These are phyloP conservation scores for Fusarium secorum DNA, from an alignment of 2,329 filamentous ascomycete genomes.

Conservation along the genomic window DNA sequence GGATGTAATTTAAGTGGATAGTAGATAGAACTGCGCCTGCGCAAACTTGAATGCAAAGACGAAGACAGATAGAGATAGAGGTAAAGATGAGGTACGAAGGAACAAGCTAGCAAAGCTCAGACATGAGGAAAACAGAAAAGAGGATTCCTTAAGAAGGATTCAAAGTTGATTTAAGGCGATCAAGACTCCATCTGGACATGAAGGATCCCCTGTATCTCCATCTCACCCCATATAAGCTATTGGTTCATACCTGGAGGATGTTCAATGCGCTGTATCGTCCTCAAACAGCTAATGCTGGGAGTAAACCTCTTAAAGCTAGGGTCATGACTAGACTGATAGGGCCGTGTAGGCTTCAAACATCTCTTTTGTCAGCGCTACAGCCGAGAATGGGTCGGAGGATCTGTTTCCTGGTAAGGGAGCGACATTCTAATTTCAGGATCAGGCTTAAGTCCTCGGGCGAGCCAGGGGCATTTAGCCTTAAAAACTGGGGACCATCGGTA, in stretches of 20 bases:
- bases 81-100: background rate
- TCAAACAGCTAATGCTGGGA: background rate
- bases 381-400: conserved; percentile 19
- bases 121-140: background rate
- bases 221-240: background rate
- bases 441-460: background rate
- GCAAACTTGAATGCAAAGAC: background rate
- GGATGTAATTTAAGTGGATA: background rate
- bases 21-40: background rate
- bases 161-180: background rate
- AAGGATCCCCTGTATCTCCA: conserved; percentile 6
- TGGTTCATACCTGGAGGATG: background rate
- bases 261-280: conserved; percentile 6
- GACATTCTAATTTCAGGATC: conserved; percentile 24
- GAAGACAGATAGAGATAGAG: background rate
- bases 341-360: background rate
- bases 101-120: background rate
- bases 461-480: conserved; percentile 23
- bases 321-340: conserved; percentile 12
- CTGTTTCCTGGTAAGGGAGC: conserved; percentile 4
- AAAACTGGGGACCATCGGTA: conserved; percentile 13
- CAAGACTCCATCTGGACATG: conserved; percentile 13
- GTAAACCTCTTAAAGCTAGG: conserved; percentile 3
- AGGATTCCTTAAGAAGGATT: conserved; percentile 3
- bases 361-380: background rate